Percentiles rank a stretch among this genome's conserved stretches.
phyloP scores from a whole-genome alignment of 2,329 filamentous ascomycete species.

The Trichoderma atrobrunneum region DNA sequence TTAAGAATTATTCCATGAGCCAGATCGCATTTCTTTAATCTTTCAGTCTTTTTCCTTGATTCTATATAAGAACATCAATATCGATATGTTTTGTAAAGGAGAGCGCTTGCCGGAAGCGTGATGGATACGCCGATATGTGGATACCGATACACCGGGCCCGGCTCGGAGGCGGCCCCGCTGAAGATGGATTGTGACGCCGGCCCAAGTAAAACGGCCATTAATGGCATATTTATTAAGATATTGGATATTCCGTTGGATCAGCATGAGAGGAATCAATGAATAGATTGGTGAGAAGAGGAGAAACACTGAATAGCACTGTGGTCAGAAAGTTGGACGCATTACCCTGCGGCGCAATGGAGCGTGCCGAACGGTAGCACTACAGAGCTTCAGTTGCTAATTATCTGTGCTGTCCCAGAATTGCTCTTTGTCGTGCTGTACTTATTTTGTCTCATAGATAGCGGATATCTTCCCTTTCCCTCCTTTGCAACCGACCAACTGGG shows the following conservation, averaged over 20 bases:
- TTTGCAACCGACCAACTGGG: neutral
- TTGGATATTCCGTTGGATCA: neutral
- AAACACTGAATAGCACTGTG: neutral
- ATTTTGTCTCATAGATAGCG: neutral
- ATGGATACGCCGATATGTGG: conserved; percentile 1
- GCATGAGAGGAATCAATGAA: neutral
- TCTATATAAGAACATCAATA: neutral
- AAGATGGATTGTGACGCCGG: neutral
- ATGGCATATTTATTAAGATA: neutral
- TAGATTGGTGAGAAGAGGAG: neutral
- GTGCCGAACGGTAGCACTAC: neutral
- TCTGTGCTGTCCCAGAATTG: neutral
- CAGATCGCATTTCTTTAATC: rapidly evolving
- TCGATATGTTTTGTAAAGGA: neutral
- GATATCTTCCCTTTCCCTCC: neutral
- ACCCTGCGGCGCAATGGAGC: neutral
- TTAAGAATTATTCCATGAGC: neutral
- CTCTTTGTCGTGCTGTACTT: neutral
- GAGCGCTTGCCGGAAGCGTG: neutral
- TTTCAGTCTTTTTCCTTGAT: neutral
- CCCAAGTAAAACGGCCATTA: neutral
- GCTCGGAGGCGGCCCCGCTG: neutral
- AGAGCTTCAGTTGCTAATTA: neutral
- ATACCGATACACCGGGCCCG: neutral
- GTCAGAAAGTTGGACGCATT: neutral